These are phyloP conservation scores for Pythium myriotylum DNA, from an alignment of 352 stramenopile species.

Conservation along the genomic window DNA sequence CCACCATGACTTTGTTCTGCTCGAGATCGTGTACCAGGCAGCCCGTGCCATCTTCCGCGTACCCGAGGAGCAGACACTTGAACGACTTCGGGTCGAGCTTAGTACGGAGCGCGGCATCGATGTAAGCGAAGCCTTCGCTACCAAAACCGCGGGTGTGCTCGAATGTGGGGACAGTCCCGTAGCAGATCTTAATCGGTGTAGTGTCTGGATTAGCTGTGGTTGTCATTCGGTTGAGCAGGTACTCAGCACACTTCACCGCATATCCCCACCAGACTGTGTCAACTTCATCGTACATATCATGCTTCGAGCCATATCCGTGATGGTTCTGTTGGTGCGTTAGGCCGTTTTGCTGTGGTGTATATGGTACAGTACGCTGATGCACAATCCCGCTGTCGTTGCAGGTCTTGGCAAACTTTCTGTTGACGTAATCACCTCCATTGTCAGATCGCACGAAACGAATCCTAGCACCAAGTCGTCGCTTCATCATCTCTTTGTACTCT, in stretches of 20 bases:
- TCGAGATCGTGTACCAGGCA: slow-evolving; percentile 7
- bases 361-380: neutral
- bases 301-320: neutral
- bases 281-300: slow-evolving; percentile 9
- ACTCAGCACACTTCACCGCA: slow-evolving; percentile 20
- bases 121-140: slow-evolving; percentile 11
- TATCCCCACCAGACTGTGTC: slow-evolving; percentile 18
- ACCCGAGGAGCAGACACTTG: slow-evolving; percentile 10
- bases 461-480: slow-evolving; percentile 1
- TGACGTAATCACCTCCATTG: slow-evolving; percentile 10
- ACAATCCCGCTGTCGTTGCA: neutral
- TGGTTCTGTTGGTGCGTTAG: slow-evolving; percentile 9
- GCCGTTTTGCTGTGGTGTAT: slow-evolving; percentile 10
- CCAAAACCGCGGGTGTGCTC: slow-evolving; percentile 19
- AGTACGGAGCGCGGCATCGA: slow-evolving; percentile 8
- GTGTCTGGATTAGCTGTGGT: neutral
- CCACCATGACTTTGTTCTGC: neutral
- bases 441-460: slow-evolving; percentile 8
- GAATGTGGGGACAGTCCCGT: neutral
- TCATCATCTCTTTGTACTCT: slow-evolving; percentile 14
- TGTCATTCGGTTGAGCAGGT: slow-evolving; percentile 17
- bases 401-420: slow-evolving; percentile 1
- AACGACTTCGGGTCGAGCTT: slow-evolving; percentile 19
- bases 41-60: neutral
- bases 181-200: slow-evolving; percentile 2